Percentiles rank a stretch among this genome's conserved stretches.
Evolutionary conservation across 306 rosid species (phyloP).

Genomic region (Ormosia semicastrata): DNA sequence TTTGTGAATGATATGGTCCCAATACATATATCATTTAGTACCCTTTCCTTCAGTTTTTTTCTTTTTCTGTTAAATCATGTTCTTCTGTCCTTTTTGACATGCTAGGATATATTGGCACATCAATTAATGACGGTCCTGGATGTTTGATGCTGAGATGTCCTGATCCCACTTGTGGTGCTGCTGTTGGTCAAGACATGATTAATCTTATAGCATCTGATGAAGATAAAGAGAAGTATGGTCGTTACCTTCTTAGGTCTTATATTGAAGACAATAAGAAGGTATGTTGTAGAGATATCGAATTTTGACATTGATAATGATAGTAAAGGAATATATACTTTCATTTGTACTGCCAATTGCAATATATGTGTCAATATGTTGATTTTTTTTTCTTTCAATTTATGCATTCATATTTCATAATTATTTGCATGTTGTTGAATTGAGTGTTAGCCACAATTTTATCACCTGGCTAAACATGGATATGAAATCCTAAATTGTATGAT

Average conservation of each 20-base stretch:
- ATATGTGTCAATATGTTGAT: background rate
- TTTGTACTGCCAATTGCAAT: background rate
- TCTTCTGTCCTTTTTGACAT: conserved; percentile 5
- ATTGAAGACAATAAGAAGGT: conserved; percentile 74
- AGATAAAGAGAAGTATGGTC: conserved; percentile 60
- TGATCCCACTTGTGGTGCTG: conserved; percentile 70
- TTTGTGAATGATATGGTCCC: background rate
- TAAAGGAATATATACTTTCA: background rate
- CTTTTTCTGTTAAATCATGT: background rate
- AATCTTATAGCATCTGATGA: conserved; percentile 41
- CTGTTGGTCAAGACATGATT: conserved; percentile 73
- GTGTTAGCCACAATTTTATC: background rate
- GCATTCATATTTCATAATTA: background rate
- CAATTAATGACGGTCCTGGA: conserved; percentile 80
- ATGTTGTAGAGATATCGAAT: conserved; percentile 3
- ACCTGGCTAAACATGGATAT: background rate
- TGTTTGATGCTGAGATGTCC: conserved; percentile 85
- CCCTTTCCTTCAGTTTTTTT: background rate
- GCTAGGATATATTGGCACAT: conserved; percentile 61
- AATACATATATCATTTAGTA: background rate
- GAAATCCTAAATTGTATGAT: background rate
- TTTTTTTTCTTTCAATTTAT: background rate
- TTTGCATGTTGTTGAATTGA: conserved; percentile 13
- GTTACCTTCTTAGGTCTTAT: conserved; percentile 72
- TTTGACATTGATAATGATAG: background rate